phyloP scores from a whole-genome alignment of 192 early-diverging fungal species.

The Coemansia sp. region DNA sequence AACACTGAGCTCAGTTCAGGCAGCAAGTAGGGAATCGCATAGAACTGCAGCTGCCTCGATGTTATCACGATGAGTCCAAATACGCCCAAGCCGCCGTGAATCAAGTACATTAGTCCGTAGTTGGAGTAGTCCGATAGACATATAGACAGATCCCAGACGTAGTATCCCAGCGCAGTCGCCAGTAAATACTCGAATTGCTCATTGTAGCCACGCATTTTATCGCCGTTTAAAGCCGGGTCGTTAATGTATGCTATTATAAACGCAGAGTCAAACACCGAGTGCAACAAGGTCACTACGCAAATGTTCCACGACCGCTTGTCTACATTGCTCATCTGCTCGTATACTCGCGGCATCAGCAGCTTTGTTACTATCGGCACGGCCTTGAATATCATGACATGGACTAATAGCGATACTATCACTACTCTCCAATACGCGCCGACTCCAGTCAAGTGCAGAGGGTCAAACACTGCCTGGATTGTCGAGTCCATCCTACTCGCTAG shows the following conservation, averaged over 20 bases:
- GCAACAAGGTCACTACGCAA: slow-evolving; percentile 5
- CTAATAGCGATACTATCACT: slow-evolving; percentile 16
- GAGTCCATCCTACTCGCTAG: slow-evolving; percentile 9
- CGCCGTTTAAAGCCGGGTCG: slow-evolving; percentile 14
- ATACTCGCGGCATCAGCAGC: slow-evolving; percentile 22
- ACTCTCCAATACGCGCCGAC: slow-evolving; percentile 37
- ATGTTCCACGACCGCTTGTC: slow-evolving; percentile 35
- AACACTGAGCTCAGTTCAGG: slow-evolving; percentile 52
- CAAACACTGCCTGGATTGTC: slow-evolving; percentile 30
- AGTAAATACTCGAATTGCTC: slow-evolving; percentile 32
- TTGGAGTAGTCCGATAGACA: slow-evolving; percentile 29
- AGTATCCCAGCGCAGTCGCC: slow-evolving; percentile 40
- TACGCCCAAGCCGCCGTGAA: slow-evolving; percentile 40
- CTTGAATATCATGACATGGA: slow-evolving; percentile 9
- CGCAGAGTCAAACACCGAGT: slow-evolving; percentile 28
- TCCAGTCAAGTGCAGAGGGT: slow-evolving; percentile 36
- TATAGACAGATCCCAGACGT: slow-evolving; percentile 43
- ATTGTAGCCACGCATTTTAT: slow-evolving; percentile 45
- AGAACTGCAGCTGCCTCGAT: slow-evolving; percentile 50
- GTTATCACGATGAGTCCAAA: slow-evolving; percentile 37
- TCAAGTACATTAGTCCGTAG: slow-evolving; percentile 43
- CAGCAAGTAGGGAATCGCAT: slow-evolving; percentile 44
- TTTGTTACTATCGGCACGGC: slow-evolving; percentile 9
- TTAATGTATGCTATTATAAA: slow-evolving; percentile 29
- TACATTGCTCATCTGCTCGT: slow-evolving; percentile 11